phyloP scores from a whole-genome alignment of 768 basidiomycete genomes.

The Kwoniella bestiolae region DNA sequence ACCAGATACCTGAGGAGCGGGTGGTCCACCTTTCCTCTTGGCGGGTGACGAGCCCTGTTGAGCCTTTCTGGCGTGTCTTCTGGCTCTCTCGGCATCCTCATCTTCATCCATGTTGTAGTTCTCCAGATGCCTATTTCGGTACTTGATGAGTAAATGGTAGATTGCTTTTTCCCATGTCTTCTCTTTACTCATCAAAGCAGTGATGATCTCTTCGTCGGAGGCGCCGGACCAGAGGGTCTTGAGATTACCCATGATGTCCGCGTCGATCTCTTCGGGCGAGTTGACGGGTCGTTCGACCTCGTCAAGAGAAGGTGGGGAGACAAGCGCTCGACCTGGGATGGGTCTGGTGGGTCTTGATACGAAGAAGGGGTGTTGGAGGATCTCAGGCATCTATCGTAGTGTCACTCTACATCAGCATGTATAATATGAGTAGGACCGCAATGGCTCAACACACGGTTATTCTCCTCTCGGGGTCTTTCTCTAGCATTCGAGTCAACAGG shows the following conservation, averaged over 20 bases:
- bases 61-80: conserved; percentile 34
- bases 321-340: conserved; percentile 54
- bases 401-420: neutral
- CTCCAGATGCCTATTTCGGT: conserved; percentile 74
- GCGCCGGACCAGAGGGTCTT: conserved; percentile 88
- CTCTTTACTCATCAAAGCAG: conserved; percentile 65
- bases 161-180: conserved; percentile 95
- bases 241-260: conserved; percentile 86
- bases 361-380: conserved; percentile 79
- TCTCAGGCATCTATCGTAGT: conserved; percentile 66
- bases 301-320: conserved; percentile 66
- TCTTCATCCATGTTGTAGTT: conserved; percentile 69
- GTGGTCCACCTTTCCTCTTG: conserved; percentile 45
- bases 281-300: conserved; percentile 73
- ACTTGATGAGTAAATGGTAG: conserved; percentile 84
- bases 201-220: conserved; percentile 72
- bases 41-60: conserved; percentile 40
- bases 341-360: conserved; percentile 61
- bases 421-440: neutral
- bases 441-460: conserved; percentile 63
- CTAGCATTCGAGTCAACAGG: conserved; percentile 78
- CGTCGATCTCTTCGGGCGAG: conserved; percentile 71
- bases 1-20: conserved; percentile 17
- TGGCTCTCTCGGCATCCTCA: conserved; percentile 62
- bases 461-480: conserved; percentile 71